Base-by-base conservation (phyloP, 73 alveolate genomes). In the Stentor coeruleus region DNA sequence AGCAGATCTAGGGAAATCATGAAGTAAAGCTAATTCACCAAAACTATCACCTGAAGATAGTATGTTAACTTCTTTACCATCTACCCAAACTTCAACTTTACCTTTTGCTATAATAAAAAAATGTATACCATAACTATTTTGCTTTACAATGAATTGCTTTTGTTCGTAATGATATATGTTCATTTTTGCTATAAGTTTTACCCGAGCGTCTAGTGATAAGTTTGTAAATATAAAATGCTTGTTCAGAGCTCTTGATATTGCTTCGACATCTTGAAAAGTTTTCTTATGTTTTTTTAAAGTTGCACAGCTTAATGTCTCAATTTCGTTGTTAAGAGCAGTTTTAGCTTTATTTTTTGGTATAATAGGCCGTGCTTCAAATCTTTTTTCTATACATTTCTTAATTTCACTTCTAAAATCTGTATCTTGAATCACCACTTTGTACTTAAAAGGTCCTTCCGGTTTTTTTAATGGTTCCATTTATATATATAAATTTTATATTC, bases 11-110 rank as follows among this genome's bases (percentile, higher is more conserved):
- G 92, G 93, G 6, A 91, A 92, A 88, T 95, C 92, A 82, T 95
- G 94, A 59, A 95, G 88, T 31, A 95, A 91, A 58, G 99, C 99
- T 33, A 94, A 84, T 82, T 95, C 99, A 40, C 99, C 99, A 87
- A 95, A 95, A 55, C 97, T 93, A 39, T 82, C 92, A 26, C 97
- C 97, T 3, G 95, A 91, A 49, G 74, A 38, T 75, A 82, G 14
- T 14, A 35, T 60, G 28, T 60, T 60, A 14, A 60, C 80, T 60
- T 26, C 28, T 60, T 35, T 60, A 35, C 28, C 28, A 60, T 60
- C 80, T 14, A 60, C 80, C 11, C 11, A 11, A 26, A 60, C 80
- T 28, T 60, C 80, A 11, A n/a, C 37, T 14, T n/a, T 6, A 14
- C 80, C 80, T 28, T n/a, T 60, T 14, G 41, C 41, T 28, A 60